Conservation (phyloP, 2,329 filamentous ascomycete species). For the Xylaria sp. region DNA sequence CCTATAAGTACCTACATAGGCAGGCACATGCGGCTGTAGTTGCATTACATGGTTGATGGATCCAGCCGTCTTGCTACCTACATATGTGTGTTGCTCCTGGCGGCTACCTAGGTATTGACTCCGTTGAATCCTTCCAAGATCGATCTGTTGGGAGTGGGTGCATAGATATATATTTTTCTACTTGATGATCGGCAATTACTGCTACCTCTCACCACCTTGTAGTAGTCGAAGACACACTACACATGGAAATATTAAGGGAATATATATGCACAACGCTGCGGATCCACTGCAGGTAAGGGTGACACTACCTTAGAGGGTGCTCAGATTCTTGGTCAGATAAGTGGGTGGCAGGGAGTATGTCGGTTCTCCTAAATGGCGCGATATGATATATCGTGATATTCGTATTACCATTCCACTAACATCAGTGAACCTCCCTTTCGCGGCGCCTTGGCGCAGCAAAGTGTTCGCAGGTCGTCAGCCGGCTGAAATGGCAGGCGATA, state of each 20-base stretch:
- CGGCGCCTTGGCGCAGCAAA: background rate
- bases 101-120: background rate
- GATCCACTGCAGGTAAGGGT: slow-evolving; percentile 14
- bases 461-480: background rate
- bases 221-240: background rate
- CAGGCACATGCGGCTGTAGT: slow-evolving; percentile 3
- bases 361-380: background rate
- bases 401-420: background rate
- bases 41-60: slow-evolving; percentile 1
- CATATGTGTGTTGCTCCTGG: background rate
- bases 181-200: background rate
- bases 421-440: background rate
- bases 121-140: background rate
- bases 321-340: slow-evolving; percentile 16
- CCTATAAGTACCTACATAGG: background rate
- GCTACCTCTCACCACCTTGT: background rate
- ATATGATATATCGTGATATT: background rate
- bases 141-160: too few relatives aligned
- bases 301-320: background rate
- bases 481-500: slow-evolving; percentile 7
- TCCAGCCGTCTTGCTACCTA: background rate
- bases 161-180: background rate
- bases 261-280: slow-evolving; percentile 5
- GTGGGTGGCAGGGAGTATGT: background rate
- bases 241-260: background rate